Conservation (phyloP, 495 filamentous ascomycete genomes). For the Clavariopsis aquatica region DNA sequence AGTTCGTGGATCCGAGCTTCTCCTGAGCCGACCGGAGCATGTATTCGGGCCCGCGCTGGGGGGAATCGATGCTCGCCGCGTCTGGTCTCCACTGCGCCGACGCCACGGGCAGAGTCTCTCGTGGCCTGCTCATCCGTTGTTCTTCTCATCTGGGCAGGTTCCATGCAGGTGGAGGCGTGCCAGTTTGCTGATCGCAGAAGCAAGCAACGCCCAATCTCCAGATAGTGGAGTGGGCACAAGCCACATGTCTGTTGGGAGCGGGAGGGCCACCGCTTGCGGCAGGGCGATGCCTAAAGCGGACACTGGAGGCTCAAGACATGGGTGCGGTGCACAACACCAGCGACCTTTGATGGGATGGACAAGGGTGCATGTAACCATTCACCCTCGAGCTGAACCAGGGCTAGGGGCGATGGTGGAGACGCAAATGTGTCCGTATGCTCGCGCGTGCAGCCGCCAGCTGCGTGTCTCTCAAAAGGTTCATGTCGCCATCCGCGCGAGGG, state of each 20-base stretch:
- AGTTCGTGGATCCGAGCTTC: constrained; percentile 23
- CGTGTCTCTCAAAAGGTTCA: constrained; percentile 9
- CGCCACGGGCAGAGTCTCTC: constrained; percentile 10
- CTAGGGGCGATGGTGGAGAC: not conserved
- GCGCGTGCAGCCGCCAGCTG: constrained; percentile 17
- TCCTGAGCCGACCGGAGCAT: constrained; percentile 4
- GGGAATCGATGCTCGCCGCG: not conserved
- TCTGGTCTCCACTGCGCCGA: not conserved
- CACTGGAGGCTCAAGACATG: constrained; percentile 30
- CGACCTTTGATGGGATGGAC: constrained; percentile 23
- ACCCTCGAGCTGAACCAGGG: constrained; percentile 32
- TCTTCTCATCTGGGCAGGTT: constrained; percentile 12
- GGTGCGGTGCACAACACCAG: constrained; percentile 13
- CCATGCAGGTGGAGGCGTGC: constrained; percentile 10
- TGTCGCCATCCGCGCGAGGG: constrained; percentile 2
- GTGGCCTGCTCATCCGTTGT: not conserved
- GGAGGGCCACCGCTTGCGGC: constrained; percentile 9
- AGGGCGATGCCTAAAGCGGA: constrained; percentile 10
- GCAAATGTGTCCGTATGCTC: not conserved
- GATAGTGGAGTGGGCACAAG: constrained; percentile 12
- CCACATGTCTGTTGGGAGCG: constrained; percentile 12
- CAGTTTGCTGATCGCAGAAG: constrained; percentile 12
- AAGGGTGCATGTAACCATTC: constrained; percentile 36
- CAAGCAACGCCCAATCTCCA: constrained; percentile 16
- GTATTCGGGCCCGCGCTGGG: not conserved